A percentile compares a stretch with the other conserved stretches of the same genome.
Conservation (phyloP, 768 basidiomycete genomes). For the Suillus clintonianus region DNA sequence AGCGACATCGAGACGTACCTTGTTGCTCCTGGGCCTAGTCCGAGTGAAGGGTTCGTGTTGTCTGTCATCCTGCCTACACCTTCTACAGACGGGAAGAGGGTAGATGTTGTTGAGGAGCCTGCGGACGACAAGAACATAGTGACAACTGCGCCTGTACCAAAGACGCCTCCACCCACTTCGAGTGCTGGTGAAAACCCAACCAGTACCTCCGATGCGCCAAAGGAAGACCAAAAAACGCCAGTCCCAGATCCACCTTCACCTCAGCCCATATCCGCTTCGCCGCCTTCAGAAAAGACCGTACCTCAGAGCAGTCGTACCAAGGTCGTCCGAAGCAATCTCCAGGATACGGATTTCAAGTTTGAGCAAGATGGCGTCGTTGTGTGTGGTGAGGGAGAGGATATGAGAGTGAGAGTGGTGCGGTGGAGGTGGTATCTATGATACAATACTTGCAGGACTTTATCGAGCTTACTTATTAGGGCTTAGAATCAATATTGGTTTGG, state of each 20-base stretch:
- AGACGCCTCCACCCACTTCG: background rate
- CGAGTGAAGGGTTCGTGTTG: conserved; percentile 6
- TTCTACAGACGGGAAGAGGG: background rate
- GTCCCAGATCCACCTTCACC: background rate
- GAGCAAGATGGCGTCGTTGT: conserved; percentile 20
- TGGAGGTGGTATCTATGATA: conserved; percentile 25
- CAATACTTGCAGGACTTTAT: background rate
- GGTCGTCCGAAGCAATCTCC: conserved; percentile 18
- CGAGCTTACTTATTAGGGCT: background rate
- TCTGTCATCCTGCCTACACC: background rate
- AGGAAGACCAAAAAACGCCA: background rate
- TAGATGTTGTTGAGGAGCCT: background rate
- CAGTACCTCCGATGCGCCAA: background rate
- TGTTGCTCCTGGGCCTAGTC: conserved; percentile 11
- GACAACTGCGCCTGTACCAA: background rate
- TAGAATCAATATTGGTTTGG: background rate
- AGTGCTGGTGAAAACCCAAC: background rate
- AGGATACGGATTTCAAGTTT: conserved; percentile 22
- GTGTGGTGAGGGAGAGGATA: background rate
- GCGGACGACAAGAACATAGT: background rate
- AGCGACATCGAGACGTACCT: conserved; percentile 23
- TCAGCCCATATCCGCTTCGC: background rate
- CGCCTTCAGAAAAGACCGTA: background rate
- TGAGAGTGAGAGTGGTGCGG: conserved; percentile 27
- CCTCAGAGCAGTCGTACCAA: background rate